Evolutionary conservation across 441 rosid genomes (phyloP), one percentile per base, ranked within the genome.

Genomic region (Kokia cookei): DNA sequence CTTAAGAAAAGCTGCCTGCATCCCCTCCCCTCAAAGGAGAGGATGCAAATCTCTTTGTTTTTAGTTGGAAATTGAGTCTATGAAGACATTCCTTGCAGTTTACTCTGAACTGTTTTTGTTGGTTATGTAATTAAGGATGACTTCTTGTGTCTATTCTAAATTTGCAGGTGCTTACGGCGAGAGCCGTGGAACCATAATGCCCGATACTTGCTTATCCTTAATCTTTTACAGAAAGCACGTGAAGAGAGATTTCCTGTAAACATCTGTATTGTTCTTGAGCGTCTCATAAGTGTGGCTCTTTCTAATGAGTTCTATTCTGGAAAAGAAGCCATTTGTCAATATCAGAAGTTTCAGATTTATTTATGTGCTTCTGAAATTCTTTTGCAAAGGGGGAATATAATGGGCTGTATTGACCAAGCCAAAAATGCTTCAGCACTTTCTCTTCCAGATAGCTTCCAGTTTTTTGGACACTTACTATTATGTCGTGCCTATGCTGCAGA

Each of bases 341-440:
- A 91, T 76, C 89, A 86, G 72, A 93, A 88, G 84, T 91, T 96
- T 79, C 97, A 88, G 88, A 91, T 93, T 85, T 78, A 90, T 70
- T 94, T 96, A 73, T 92, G 94, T 78, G 90, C 90, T 77, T 85
- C 99, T 74, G 98, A 96, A 87, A 83, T 87, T 60, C 76, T 85
- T 85, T 84, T 93, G 85, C 97, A 89, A 84, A 74, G 80, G 42
- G 82, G 93, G 66, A 82, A 89, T 79, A 73, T 64, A 73, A 35
- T 48, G 26, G 84, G 70, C 32, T 87, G 90, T 74, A 84, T 90
- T 60, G 80, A 68, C 75, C 77, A 79, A 79, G 93, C 93, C 43
- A 83, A 65, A 81, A 76, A 79, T 60, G 96, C 94, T 63, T 86
- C 89, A 72, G 84, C 82, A n/a, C 90, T 91, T 74, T 63, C 61